Evolutionary conservation across 2,329 filamentous ascomycete species (phyloP), one percentile per base, ranked within the genome.

Genomic region (Fusarium longipes): DNA sequence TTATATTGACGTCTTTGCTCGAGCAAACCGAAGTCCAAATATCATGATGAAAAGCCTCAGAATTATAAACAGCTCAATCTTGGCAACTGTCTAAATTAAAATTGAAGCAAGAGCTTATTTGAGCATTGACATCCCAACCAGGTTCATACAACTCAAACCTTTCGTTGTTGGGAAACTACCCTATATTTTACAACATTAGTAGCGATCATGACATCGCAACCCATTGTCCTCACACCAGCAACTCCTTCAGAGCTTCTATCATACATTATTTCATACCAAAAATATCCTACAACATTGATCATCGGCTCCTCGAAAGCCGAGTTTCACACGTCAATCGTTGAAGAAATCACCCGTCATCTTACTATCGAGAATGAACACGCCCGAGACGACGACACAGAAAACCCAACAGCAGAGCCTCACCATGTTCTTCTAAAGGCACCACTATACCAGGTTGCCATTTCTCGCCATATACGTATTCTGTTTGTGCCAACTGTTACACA

Each of bases 401-500:
- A 25, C 20, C 6, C 50, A 18, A 24, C 17, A 9, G 53, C 20
- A 5, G 32, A n/a, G 14, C n/a, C 25, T 17, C 36, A 51, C 44
- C 44, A 74, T 71, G 45, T 64, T 61, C 22, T 93, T 9, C 79
- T 92, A 8, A 80, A 83, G 17, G 86, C 89, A 27, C 89, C 91
- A 0, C 86, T 97, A 15, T 85, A 89, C 54, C 86, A 92, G 65
- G 82, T 94, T 27, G 86, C 89, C 44, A 84, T 86, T 5, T 90
- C 92, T 9, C 86, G 88, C 29, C 87, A 89, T 71, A 85, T 96
- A 65, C 87, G 86, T 54, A 77, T 94, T 10, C 80, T 87, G 33
- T 97, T 96, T 78, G 86, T 88, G 54, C 88, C 92, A 0, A 93
- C 91, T 4, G 84, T 96, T 53, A 88, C 91, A 22, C 89, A 89